Evolutionary conservation across 2,329 filamentous ascomycete genomes (phyloP).

Genomic region (Paecilomyces formosus): DNA sequence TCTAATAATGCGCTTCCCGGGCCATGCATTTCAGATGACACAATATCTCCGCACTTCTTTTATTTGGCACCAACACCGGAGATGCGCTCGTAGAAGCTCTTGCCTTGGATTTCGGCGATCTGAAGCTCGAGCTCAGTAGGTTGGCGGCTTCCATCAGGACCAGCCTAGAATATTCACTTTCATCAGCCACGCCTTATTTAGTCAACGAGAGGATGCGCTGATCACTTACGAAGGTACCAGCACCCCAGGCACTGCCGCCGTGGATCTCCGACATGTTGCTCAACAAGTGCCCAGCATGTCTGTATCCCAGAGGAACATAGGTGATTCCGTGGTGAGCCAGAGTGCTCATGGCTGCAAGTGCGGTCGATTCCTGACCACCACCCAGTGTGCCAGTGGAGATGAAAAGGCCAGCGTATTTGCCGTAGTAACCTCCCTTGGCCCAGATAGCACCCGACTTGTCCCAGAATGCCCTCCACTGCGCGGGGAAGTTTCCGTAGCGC

Average conservation of each 20-base stretch:
- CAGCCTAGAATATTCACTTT: background rate
- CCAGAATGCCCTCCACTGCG: slow-evolving; percentile 83
- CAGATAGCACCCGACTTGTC: slow-evolving; percentile 84
- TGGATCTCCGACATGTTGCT: slow-evolving; percentile 69
- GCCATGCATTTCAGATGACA: too few species aligned
- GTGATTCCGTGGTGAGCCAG: slow-evolving; percentile 89
- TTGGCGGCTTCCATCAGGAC: background rate
- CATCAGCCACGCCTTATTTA: background rate
- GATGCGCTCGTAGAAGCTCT: background rate
- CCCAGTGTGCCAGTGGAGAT: slow-evolving; percentile 73
- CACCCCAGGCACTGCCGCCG: slow-evolving; percentile 87
- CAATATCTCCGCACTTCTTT: background rate
- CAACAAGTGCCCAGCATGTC: slow-evolving; percentile 59
- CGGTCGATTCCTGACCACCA: slow-evolving; percentile 90
- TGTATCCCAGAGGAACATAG: slow-evolving; percentile 93
- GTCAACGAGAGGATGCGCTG: background rate
- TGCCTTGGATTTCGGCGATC: background rate
- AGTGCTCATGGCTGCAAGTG: slow-evolving; percentile 72
- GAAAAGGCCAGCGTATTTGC: slow-evolving; percentile 90
- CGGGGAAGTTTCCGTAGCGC: slow-evolving; percentile 93
- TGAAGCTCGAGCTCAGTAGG: background rate
- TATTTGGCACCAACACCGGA: background rate
- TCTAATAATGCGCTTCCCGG: too few species aligned
- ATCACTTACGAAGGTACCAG: slow-evolving; percentile 64
- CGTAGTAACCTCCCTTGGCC: slow-evolving; percentile 66